phyloP scores from a whole-genome alignment of 306 rosid genomes.

The Biancaea sappan region DNA sequence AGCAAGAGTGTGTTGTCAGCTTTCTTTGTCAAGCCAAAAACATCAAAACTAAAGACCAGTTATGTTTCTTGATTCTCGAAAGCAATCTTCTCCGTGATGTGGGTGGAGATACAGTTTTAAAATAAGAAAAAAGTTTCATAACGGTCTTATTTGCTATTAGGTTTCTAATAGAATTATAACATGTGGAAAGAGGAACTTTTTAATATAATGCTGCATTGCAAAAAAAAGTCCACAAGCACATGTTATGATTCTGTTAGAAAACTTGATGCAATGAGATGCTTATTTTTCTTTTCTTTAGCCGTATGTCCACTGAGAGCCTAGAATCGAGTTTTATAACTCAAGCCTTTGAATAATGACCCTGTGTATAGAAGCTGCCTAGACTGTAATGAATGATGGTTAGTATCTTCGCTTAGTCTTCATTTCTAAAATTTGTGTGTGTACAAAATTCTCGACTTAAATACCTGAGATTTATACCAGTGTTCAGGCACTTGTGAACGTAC shows the following conservation, averaged over 20 bases:
- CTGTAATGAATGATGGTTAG: constrained; percentile 2
- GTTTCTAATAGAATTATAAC: background rate
- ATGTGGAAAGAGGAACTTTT: background rate
- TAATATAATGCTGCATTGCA: background rate
- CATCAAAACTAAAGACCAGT: constrained; percentile 54
- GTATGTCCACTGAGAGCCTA: constrained; percentile 18
- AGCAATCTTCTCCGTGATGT: constrained; percentile 24
- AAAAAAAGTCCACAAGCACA: background rate
- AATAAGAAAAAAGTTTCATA: background rate
- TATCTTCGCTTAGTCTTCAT: background rate
- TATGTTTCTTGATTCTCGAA: constrained; percentile 47
- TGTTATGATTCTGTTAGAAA: background rate
- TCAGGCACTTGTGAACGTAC: background rate
- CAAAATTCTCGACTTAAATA: background rate
- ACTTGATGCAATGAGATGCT: constrained; percentile 18
- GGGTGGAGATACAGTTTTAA: constrained; percentile 13
- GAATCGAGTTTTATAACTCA: constrained; percentile 21
- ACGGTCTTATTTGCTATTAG: background rate
- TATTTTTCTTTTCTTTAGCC: constrained; percentile 13
- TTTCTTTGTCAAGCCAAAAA: constrained; percentile 75
- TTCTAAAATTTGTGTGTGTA: background rate
- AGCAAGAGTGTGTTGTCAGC: constrained; percentile 87
- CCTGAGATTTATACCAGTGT: background rate
- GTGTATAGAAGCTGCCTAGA: constrained; percentile 31
- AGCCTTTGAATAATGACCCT: constrained; percentile 47